Conservation (phyloP, 805 yeast species). For the Blastobotrys muscicola region DNA sequence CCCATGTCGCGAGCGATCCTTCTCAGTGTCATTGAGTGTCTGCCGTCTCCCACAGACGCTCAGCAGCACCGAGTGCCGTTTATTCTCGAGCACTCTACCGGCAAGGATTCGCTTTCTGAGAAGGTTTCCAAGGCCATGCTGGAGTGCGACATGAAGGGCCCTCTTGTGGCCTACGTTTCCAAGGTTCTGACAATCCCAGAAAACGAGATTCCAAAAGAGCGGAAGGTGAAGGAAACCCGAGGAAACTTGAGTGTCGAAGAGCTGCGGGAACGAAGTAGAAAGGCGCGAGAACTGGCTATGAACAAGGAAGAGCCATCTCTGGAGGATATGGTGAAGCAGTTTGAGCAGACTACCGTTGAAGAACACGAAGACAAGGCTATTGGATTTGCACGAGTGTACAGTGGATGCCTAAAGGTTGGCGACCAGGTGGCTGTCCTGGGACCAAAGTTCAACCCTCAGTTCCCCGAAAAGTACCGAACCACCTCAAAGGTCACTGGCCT, state of each 20-base stretch:
- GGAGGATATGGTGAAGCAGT: conserved; percentile 27
- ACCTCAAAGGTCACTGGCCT: conserved; percentile 55
- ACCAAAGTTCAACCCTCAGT: conserved; percentile 73
- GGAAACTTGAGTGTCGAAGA: conserved; percentile 9
- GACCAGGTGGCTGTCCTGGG: conserved; percentile 69
- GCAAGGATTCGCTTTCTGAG: conserved; percentile 39
- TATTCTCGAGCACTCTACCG: conserved; percentile 52
- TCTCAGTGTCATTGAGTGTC: conserved; percentile 69
- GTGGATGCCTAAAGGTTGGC: conserved; percentile 74
- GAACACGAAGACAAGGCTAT: conserved; percentile 47
- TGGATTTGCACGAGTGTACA: conserved; percentile 82
- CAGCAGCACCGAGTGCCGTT: conserved; percentile 65
- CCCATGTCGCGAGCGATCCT: conserved; percentile 84
- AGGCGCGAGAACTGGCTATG: conserved; percentile 18
- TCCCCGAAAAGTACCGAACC: conserved; percentile 41
- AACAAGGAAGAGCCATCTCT: background rate
- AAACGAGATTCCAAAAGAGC: conserved; percentile 55
- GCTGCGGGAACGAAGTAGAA: conserved; percentile 16
- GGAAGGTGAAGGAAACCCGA: conserved; percentile 12
- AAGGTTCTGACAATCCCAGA: conserved; percentile 83
- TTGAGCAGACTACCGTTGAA: conserved; percentile 24
- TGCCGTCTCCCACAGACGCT: conserved; percentile 76
- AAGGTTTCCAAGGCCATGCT: conserved; percentile 47
- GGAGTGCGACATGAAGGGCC: conserved; percentile 57
- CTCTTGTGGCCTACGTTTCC: conserved; percentile 71